Percentiles rank a stretch among this genome's conserved stretches.
Evolutionary conservation across 345 rosid genomes (phyloP).

Genomic region (Lagerstroemia speciosa): DNA sequence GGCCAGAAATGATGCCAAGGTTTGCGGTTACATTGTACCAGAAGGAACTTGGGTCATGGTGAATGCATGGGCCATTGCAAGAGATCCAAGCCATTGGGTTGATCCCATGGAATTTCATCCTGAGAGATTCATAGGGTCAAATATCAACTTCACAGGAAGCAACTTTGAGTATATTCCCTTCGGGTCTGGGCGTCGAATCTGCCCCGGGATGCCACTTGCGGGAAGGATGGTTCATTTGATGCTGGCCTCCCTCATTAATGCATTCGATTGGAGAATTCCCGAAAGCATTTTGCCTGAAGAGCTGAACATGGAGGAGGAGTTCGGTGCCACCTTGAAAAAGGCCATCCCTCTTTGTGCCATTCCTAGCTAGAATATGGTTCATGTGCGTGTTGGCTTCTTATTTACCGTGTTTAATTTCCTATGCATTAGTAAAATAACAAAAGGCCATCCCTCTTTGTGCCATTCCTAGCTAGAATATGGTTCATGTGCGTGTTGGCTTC

Average conservation of each 20-base stretch:
- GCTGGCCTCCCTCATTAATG: conserved; percentile 18
- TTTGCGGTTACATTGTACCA: conserved; percentile 11
- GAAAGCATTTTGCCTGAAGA: conserved; percentile 11
- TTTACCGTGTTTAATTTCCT: too few species aligned
- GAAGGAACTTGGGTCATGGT: conserved; percentile 13
- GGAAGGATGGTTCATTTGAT: conserved; percentile 15
- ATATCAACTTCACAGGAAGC: conserved; percentile 9
- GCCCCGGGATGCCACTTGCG: conserved; percentile 22
- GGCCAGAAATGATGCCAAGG: conserved; percentile 11
- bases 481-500: too few species aligned
- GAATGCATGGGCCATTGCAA: conserved; percentile 18
- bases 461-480: too few species aligned
- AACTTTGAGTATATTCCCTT: conserved; percentile 19
- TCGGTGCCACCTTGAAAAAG: conserved; percentile 15
- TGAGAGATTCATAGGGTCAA: conserved; percentile 13
- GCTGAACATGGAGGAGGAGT: conserved; percentile 17
- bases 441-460: conserved; percentile 11
- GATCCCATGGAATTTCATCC: conserved; percentile 12
- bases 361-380: too few species aligned
- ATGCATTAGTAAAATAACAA: too few species aligned
- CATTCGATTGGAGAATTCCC: conserved; percentile 17
- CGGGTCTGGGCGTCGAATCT: conserved; percentile 27
- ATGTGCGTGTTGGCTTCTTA: too few species aligned
- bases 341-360: conserved; percentile 7
- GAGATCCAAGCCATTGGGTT: conserved; percentile 15